Conservation (phyloP, 2,329 filamentous ascomycete species). For the Emergomyces africanus region DNA sequence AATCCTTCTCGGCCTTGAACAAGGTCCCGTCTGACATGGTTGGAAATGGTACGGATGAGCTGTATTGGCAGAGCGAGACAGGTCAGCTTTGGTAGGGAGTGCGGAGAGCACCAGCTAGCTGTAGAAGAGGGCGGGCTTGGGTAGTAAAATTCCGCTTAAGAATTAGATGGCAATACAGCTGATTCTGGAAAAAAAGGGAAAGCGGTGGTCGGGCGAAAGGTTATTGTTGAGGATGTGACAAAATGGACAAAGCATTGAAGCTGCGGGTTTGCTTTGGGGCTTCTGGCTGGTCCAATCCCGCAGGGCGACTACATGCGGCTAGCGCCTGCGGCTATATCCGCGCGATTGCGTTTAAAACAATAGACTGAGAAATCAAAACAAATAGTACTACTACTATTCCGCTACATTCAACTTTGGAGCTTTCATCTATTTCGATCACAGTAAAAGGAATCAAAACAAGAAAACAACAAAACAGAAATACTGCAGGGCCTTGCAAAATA, state of each 20-base stretch:
- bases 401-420: background rate
- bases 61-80: background rate
- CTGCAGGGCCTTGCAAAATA: background rate
- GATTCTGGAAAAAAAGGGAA: background rate
- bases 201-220: background rate
- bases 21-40: conserved; percentile 67
- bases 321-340: background rate
- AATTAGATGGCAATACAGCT: background rate
- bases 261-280: background rate
- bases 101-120: too few species aligned
- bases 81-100: background rate
- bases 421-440: background rate
- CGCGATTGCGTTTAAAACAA: background rate
- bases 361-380: too few species aligned
- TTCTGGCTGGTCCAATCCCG: background rate
- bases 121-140: background rate
- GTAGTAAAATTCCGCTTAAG: background rate
- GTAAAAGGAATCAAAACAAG: background rate
- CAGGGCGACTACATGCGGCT: background rate
- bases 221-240: background rate
- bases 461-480: background rate
- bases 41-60: conserved; percentile 13
- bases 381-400: too few species aligned
- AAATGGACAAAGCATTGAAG: background rate
- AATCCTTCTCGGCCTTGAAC: conserved; percentile 97